Base-by-base conservation (phyloP, 257 asterid species). In the Misopates orontium region DNA sequence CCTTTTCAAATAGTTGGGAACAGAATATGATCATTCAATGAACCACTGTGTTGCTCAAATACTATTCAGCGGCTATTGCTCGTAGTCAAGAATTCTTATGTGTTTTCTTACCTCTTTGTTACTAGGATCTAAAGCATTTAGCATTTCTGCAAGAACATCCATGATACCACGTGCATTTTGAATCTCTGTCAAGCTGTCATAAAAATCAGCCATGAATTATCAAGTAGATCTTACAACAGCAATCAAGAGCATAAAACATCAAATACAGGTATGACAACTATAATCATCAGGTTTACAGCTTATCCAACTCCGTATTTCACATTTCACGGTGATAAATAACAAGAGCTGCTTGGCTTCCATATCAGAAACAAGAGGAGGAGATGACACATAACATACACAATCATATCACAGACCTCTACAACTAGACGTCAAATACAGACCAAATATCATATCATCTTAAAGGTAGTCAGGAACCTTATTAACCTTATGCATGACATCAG, bases 121-220 rank as follows among this genome's bases (percentile, higher is more conserved):
- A 64, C 64, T 76, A 25, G 99, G 96, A 82, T 94, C 97, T 42
- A 94, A 69, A 56, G 97, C 99, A 86, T 59, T 90, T 74, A 94
- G 81, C 99, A 94, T 94, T 86, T 94, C 99, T 24, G 96, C 71
- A 73, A 94, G 97, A 71, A 94, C 97, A 79, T 94, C 96, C 97
- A 94, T 85, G 78, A 94, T 85, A 56, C 97, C 99, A 21, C 92
- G 97, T 39, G 97, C 99, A 84, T 87, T 93, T 74, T 93, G 96
- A 77, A 94, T 90, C 78, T 94, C 99, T 39, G 95, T 59, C 92
- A 81, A 75, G 81, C 99, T 94, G 84, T 75, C 52, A 70, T 48
- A 58, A 65, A 64, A 65, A 50, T 12, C 63, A 73, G 68, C 57
- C 31, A 59, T 13, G 8, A 39, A 40, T 36, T 60, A 67, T 39